Evolutionary conservation across 371 early-diverging fungal species (phyloP).

Genomic region (Mortierella sp.): DNA sequence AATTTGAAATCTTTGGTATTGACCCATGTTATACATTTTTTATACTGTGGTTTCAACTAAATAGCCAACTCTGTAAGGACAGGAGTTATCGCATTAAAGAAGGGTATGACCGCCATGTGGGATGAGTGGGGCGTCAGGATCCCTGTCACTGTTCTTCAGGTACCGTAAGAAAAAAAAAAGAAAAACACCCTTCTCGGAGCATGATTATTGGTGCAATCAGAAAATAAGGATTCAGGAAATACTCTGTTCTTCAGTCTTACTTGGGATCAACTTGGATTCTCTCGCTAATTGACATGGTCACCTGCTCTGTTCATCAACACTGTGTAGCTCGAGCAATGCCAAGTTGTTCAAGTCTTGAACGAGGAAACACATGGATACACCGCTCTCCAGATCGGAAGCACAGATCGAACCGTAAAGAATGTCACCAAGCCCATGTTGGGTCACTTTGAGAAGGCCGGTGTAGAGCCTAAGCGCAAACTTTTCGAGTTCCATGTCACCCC

Average conservation of each 20-base stretch:
- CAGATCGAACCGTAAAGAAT: conserved; percentile 71
- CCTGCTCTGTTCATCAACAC: not conserved
- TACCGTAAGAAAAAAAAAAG: conserved; percentile 43
- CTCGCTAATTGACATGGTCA: conserved; percentile 2
- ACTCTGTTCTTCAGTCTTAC: not conserved
- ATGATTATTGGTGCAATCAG: not conserved
- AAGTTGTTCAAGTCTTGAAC: conserved; percentile 77
- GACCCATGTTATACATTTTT: not conserved
- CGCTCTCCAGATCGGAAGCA: conserved; percentile 87
- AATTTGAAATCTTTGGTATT: not conserved
- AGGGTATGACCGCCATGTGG: conserved; percentile 96
- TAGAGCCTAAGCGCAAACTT: conserved; percentile 82
- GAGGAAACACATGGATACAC: conserved; percentile 74
- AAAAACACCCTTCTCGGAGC: not conserved
- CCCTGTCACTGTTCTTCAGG: conserved; percentile 95
- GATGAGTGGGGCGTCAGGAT: conserved; percentile 92
- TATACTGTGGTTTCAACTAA: not conserved
- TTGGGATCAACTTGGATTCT: not conserved
- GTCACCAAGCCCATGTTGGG: conserved; percentile 77
- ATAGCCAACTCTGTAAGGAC: conserved; percentile 65
- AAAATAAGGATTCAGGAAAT: not conserved
- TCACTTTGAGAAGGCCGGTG: conserved; percentile 80
- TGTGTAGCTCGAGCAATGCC: conserved; percentile 75
- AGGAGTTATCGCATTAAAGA: conserved; percentile 91
- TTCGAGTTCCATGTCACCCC: conserved; percentile 88